Conservation (phyloP, 2,329 filamentous ascomycete genomes). For the Microsporum audouinii region DNA sequence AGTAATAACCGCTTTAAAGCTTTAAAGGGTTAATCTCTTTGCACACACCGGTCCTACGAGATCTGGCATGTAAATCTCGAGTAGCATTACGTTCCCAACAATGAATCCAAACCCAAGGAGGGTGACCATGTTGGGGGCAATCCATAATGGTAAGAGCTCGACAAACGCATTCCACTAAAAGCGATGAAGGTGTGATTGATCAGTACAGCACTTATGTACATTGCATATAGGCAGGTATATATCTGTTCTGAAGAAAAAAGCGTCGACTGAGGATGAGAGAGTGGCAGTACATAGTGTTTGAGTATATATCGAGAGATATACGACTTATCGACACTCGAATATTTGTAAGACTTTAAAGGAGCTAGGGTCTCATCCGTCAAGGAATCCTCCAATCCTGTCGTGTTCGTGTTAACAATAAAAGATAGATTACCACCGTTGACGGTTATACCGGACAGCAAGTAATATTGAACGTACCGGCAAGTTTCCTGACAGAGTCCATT, state of each 20-base stretch:
- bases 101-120: slow-evolving; percentile 92
- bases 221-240: not conserved
- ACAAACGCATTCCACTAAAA: slow-evolving; percentile 91
- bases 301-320: slow-evolving; percentile 87
- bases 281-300: slow-evolving; percentile 72
- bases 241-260: not conserved
- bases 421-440: not conserved
- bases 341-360: slow-evolving; percentile 92
- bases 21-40: not conserved
- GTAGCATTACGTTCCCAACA: slow-evolving; percentile 62
- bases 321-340: slow-evolving; percentile 93
- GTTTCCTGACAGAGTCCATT: not conserved
- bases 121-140: slow-evolving; percentile 96
- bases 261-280: slow-evolving; percentile 3
- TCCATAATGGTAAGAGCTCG: slow-evolving; percentile 82
- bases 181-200: not conserved
- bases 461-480: not conserved
- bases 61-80: slow-evolving; percentile 77
- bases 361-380: slow-evolving; percentile 82
- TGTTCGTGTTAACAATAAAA: not conserved
- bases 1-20: not conserved
- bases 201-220: slow-evolving; percentile 7
- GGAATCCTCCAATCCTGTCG: slow-evolving; percentile 32
- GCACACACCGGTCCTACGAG: slow-evolving; percentile 71
- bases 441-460: not conserved